Base-by-base conservation (phyloP, 2,329 filamentous ascomycete genomes). In the Neocucurbitaria cava region DNA sequence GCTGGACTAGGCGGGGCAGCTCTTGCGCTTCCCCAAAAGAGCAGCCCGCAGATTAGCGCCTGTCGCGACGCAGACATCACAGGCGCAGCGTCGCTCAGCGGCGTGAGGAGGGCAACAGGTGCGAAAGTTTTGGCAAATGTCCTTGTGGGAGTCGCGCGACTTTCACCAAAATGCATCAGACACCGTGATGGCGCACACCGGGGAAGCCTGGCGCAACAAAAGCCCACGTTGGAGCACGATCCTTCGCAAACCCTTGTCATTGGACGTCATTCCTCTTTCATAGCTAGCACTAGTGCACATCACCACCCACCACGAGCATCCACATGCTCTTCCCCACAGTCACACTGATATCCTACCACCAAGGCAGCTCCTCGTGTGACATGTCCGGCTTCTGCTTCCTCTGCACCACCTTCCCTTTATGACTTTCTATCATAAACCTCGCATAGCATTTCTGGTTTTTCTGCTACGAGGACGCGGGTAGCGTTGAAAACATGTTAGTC, bases 1-100 rank as follows among this genome's bases (percentile, higher is more conserved):
- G 50, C 58, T 51, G 52, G 55, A 54, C 56, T 59, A 52, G 64
- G 64, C 64, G 69, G 69, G 61, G 71, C 70, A 55, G 66, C 69
- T 45, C 48, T 56, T 57, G 64, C 65, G 47, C 54, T 56, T 47
- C 47, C 62, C 56, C 62, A 61, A 59, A 66, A 46, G 46, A 69
- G 67, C 59, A 74, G 64, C 54, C 59, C 64, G 57, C 57, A 65
- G 36, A 70, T 45, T 49, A 72, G 62, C 45, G 57, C 65, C 56
- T 64, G 46, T 52, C 61, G 62, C 52, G 58, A 53, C 46, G 56
- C 55, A 55, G 69, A 41, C 68, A 71, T 72, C 46, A 48, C 55
- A 55, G 43, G 40, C 40, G 46, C 41, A 51, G 43, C 38, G 33
- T 17, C 8, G 21, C 21, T 18, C 44, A 39, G 28, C 31, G 38